Base-by-base conservation (phyloP, 2,329 filamentous ascomycete genomes). In the Pseudogymnoascus verrucosus region DNA sequence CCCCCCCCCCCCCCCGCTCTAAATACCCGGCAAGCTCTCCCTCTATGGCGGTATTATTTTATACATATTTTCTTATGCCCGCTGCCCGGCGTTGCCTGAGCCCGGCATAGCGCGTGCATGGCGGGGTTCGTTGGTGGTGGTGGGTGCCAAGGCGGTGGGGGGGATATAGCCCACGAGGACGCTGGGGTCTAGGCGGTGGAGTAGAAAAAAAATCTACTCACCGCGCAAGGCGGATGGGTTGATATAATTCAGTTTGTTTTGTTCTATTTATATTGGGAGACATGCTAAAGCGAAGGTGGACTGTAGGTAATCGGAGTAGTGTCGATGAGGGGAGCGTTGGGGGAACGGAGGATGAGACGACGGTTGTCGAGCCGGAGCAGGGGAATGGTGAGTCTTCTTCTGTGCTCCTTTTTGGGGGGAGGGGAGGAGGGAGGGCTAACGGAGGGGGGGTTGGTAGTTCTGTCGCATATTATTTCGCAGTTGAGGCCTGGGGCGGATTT, bases 381-480 rank as follows among this genome's bases (percentile, higher is more conserved):
- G 92, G 93, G 78, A 97, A 93, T 83, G 89, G 91, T 96, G 78
- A 75, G 87, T 76, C 63, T 23, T 47, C 14, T 63, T 19, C 16
- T 44, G 40, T 21, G n/a, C 2, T 5, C 21, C 21, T 4, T 21
- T 34, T 39, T 16, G 60, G 39, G 61, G 64, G 69, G 63, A 70
- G 67, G 40, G 62, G 68, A 34, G 31, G 59, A n/a, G 28, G 47
- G 63, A 47, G 51, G 39, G 64, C 64, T 51, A 61, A 44, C 26
- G 31, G 34, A 62, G 34, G 40, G 31, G 36, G 60, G 28, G n/a
- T n/a, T 21, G 21, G 62, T 34, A 96, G 95, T 99, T 72, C 89
- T 99, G 69, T 90, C 88, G 65, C 93, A 98, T 78, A 96, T 99
- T 77, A 98, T 99, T 74, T 96, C 93, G 62, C 95, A 99, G 78